Evolutionary conservation across 2,329 filamentous ascomycete genomes (phyloP).

Genomic region (Bipolaris gigantea): DNA sequence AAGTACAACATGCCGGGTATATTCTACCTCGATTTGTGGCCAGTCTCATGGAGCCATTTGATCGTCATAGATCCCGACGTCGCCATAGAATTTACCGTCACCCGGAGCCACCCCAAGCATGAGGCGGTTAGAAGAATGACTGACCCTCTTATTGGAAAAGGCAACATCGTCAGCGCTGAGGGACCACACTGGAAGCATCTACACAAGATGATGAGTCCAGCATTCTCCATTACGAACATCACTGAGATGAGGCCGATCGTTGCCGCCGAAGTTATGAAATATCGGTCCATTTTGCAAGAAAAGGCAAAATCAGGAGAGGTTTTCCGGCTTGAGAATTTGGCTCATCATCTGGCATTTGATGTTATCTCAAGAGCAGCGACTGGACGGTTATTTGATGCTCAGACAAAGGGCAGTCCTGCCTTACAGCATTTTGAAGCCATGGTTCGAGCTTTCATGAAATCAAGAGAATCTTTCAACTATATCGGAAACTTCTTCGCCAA

Average conservation of each 20-base stretch:
- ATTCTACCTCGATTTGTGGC: constrained; percentile 54
- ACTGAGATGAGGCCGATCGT: constrained; percentile 32
- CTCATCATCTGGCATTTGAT: constrained; percentile 31
- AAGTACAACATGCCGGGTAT: constrained; percentile 40
- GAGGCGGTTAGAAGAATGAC: constrained; percentile 17
- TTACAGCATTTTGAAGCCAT: constrained; percentile 27
- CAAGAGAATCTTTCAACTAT: constrained; percentile 25
- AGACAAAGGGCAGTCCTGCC: constrained; percentile 24
- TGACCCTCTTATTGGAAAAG: constrained; percentile 30
- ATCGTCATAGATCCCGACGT: constrained; percentile 46
- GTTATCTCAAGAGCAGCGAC: constrained; percentile 32
- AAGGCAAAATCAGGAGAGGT: constrained; percentile 23
- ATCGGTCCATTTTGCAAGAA: constrained; percentile 27
- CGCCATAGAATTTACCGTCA: constrained; percentile 43
- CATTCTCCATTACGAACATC: constrained; percentile 38
- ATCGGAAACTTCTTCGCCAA: constrained; percentile 18
- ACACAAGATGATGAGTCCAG: constrained; percentile 42
- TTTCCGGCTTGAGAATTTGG: constrained; percentile 31
- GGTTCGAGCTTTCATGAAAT: constrained; percentile 12
- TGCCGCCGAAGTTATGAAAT: constrained; percentile 33
- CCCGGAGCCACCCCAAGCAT: constrained; percentile 41
- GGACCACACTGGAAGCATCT: constrained; percentile 42
- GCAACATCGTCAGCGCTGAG: constrained; percentile 36
- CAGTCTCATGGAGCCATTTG: constrained; percentile 34
- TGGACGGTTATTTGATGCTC: constrained; percentile 28